Base-by-base conservation (phyloP, 768 basidiomycete genomes). In the Pholiota molesta region DNA sequence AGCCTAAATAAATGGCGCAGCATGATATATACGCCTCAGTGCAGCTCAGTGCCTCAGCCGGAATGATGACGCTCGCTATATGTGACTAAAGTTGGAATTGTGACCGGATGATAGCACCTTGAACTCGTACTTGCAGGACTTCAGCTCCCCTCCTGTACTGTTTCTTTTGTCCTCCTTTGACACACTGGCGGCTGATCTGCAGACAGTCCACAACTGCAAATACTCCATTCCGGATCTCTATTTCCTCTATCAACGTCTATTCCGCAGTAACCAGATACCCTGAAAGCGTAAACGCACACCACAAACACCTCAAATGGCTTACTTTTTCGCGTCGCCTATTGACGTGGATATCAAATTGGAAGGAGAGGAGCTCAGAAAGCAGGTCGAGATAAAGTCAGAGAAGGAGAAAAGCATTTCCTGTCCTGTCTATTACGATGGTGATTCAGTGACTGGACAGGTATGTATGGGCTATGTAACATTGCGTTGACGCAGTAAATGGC, bases 361-460 rank as follows among this genome's bases (percentile, higher is more conserved):
- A 52, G 90, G 87, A 37, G 95, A 98, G 72, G 93, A 97, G 37
- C 78, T 86, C 49, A 83, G 96, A 64, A 95, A 94, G 74, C 90
- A 92, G 65, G 88, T 97, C 2, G 97, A 98, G 51, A 83, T 91
- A 66, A 97, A 97, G 77, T 80, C 83, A 29, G 95, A 96, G 64
- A 95, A 96, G 77, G 95, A 97, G 51, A 89, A 90, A 73, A 81
- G 82, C 61, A 82, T 90, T 55, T 86, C 91, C 60, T 94, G 91
- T 81, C 95, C 96, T 1, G 90, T 99, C 6, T 98, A 94, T 74
- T 96, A 93, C 72, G 97, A 99, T 74, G 97, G 97, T 6, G 97
- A 99, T 71, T 88, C 90, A n/a, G 83, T 99, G 35, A 72, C 81
- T 17, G 96, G 97, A 3, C 89, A 93, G 86, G 95, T 95, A 53